These are phyloP conservation scores for Phaeosphaeriaceae sp. DNA, from an alignment of 2,329 filamentous ascomycete species.

Conservation along the genomic window DNA sequence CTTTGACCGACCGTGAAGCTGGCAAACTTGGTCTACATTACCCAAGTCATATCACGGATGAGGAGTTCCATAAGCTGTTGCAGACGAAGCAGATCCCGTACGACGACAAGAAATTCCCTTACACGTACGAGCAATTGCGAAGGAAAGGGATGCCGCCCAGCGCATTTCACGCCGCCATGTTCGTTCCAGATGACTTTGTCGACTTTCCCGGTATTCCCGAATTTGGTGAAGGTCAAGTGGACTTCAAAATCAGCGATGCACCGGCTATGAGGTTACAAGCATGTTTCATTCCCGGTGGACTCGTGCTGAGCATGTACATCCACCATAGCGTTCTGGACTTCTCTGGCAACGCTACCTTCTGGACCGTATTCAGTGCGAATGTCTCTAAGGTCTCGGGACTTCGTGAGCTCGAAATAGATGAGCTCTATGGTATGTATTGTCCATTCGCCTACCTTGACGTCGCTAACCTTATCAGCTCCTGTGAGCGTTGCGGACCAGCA, in stretches of 20 bases:
- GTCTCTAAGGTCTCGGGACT: slow-evolving; percentile 29
- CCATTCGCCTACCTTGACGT: background rate
- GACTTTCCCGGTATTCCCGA: slow-evolving; percentile 33
- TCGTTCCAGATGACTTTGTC: slow-evolving; percentile 38
- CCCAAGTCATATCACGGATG: slow-evolving; percentile 26
- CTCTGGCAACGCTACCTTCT: slow-evolving; percentile 38
- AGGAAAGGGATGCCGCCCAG: slow-evolving; percentile 40
- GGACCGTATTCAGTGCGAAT: slow-evolving; percentile 31
- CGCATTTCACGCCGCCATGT: slow-evolving; percentile 36
- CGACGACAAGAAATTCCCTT: slow-evolving; percentile 23
- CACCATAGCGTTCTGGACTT: slow-evolving; percentile 44
- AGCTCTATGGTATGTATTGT: slow-evolving; percentile 15
- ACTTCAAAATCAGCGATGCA: slow-evolving; percentile 30
- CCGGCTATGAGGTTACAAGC: slow-evolving; percentile 42
- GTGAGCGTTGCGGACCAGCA: slow-evolving; percentile 29
- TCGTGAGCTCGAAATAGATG: slow-evolving; percentile 13
- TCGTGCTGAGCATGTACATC: slow-evolving; percentile 43
- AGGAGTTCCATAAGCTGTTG: slow-evolving; percentile 25
- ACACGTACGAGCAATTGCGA: slow-evolving; percentile 40
- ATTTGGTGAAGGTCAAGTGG: slow-evolving; percentile 37
- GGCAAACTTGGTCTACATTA: slow-evolving; percentile 39
- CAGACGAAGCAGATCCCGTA: slow-evolving; percentile 26
- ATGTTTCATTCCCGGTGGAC: slow-evolving; percentile 44
- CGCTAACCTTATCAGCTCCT: slow-evolving; percentile 24
- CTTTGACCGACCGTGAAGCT: slow-evolving; percentile 27